Conservation (phyloP, 2,329 filamentous ascomycete genomes). For the Penicillium digitatum region DNA sequence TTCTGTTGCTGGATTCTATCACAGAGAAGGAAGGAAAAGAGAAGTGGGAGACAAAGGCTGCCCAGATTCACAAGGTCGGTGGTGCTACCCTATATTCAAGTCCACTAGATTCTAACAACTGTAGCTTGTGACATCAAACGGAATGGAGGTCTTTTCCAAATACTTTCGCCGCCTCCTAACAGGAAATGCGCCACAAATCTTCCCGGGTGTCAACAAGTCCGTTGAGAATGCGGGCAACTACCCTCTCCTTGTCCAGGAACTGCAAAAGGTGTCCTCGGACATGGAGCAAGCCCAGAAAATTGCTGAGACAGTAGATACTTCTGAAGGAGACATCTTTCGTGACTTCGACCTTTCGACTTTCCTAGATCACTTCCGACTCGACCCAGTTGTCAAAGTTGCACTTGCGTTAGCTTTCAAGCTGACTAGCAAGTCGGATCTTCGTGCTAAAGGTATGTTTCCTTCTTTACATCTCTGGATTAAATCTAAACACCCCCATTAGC, state of each 20-base stretch:
- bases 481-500: conserved; percentile 51
- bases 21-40: conserved; percentile 87
- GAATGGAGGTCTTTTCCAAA: conserved; percentile 97
- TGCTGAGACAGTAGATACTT: conserved; percentile 85
- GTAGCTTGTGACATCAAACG: conserved; percentile 92
- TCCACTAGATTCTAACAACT: not conserved
- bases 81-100: not conserved
- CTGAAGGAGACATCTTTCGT: conserved; percentile 86
- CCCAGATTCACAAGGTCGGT: conserved; percentile 85
- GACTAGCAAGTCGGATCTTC: conserved; percentile 73
- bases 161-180: conserved; percentile 91
- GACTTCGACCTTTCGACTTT: conserved; percentile 96
- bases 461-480: not conserved
- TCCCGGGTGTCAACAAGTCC: conserved; percentile 70
- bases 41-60: conserved; percentile 89
- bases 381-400: conserved; percentile 80
- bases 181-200: conserved; percentile 87
- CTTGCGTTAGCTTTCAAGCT: conserved; percentile 85
- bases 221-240: conserved; percentile 77
- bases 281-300: conserved; percentile 82
- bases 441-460: conserved; percentile 70
- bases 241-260: conserved; percentile 73
- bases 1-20: conserved; percentile 86
- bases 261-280: conserved; percentile 79
- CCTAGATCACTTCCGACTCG: conserved; percentile 91